Conservation (phyloP, 495 filamentous ascomycete species). For the Daldinia loculata region DNA sequence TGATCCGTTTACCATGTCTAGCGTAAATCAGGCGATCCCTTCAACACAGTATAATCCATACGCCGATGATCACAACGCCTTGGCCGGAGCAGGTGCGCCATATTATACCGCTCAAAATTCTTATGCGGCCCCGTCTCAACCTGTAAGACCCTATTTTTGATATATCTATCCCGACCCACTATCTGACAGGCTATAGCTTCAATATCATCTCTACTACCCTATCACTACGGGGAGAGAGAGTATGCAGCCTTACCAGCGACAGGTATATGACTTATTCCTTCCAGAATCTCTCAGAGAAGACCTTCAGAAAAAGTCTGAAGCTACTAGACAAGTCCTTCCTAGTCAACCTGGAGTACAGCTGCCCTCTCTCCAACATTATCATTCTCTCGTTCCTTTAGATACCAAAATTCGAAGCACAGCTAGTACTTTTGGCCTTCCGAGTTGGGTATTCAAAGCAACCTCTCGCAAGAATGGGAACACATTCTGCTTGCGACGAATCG, state of each 20-base stretch:
- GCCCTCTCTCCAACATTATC: constrained; percentile 83
- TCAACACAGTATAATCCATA: constrained; percentile 71
- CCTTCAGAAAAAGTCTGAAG: constrained; percentile 86
- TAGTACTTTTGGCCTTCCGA: constrained; percentile 80
- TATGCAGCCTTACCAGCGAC: constrained; percentile 80
- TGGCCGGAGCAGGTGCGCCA: constrained; percentile 58
- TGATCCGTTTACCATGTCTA: constrained; percentile 70
- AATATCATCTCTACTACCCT: constrained; percentile 94
- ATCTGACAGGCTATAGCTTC: constrained; percentile 58
- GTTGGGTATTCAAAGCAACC: constrained; percentile 95
- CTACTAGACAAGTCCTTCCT: constrained; percentile 82
- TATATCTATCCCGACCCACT: background rate
- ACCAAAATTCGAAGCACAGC: constrained; percentile 75
- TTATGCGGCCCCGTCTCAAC: constrained; percentile 66
- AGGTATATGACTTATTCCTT: constrained; percentile 89
- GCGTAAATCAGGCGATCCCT: constrained; percentile 61
- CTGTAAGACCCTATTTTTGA: constrained; percentile 58
- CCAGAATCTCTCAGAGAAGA: constrained; percentile 85
- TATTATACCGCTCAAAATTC: constrained; percentile 57
- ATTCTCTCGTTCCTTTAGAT: constrained; percentile 91
- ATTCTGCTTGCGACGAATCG: constrained; percentile 85
- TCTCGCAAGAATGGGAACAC: constrained; percentile 84
- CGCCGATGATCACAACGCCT: constrained; percentile 62
- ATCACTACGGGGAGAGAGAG: constrained; percentile 82
- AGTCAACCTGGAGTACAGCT: constrained; percentile 65